phyloP scores from a whole-genome alignment of 495 filamentous ascomycete genomes.

The Apodospora peruviana region DNA sequence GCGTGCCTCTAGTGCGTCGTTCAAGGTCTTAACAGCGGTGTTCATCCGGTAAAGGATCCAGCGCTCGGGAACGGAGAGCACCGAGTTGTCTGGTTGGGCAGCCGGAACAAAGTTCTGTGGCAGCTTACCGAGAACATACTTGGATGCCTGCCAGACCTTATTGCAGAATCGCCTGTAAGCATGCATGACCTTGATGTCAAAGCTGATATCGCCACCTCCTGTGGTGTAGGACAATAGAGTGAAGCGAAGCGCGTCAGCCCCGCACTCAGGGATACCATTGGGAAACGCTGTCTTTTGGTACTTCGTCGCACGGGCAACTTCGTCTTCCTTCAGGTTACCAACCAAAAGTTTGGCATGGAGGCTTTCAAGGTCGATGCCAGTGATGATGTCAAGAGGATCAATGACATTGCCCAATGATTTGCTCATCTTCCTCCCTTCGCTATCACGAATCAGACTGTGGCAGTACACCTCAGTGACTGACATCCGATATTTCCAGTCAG shows the following conservation, averaged over 20 bases:
- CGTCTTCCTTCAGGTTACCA: constrained; percentile 71
- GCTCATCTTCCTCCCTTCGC: constrained; percentile 77
- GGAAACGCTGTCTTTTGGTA: constrained; percentile 79
- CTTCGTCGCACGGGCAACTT: constrained; percentile 65
- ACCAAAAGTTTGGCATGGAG: constrained; percentile 64
- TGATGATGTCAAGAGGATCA: constrained; percentile 75
- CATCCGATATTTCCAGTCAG: not conserved
- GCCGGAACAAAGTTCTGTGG: constrained; percentile 64
- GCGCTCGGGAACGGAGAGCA: constrained; percentile 60
- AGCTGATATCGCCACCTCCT: constrained; percentile 81
- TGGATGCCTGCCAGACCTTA: constrained; percentile 88
- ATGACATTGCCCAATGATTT: constrained; percentile 82
- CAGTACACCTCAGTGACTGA: constrained; percentile 37
- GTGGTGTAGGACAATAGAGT: constrained; percentile 79
- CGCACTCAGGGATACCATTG: constrained; percentile 81
- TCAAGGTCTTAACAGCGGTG: constrained; percentile 64
- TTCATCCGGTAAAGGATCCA: constrained; percentile 87
- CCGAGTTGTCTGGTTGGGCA: constrained; percentile 58
- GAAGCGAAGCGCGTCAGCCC: constrained; percentile 79
- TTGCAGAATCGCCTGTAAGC: constrained; percentile 86
- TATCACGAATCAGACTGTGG: constrained; percentile 67
- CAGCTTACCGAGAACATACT: constrained; percentile 76
- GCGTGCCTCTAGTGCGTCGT: constrained; percentile 60
- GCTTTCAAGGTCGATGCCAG: constrained; percentile 59
- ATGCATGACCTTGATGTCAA: constrained; percentile 79